These are phyloP conservation scores for Lactarius deliciosus DNA, from an alignment of 768 basidiomycete genomes.

Conservation along the genomic window DNA sequence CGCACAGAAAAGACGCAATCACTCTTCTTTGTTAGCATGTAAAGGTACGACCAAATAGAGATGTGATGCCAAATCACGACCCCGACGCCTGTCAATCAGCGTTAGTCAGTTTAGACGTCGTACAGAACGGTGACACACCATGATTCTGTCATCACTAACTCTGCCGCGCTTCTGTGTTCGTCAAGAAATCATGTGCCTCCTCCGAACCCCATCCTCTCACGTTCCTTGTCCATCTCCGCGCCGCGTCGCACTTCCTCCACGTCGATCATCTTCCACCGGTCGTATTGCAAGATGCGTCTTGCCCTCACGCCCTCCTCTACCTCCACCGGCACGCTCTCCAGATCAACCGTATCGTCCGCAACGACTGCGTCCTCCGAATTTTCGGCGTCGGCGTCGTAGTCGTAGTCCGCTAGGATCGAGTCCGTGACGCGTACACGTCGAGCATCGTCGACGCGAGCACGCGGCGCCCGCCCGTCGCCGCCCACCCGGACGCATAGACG, in stretches of 20 bases:
- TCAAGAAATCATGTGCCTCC: conserved; percentile 44
- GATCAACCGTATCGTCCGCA: conserved; percentile 36
- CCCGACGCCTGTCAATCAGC: no score
- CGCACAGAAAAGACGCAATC: not conserved
- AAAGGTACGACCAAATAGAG: not conserved
- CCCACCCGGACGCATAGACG: conserved; percentile 95
- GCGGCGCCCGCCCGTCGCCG: conserved; percentile 85
- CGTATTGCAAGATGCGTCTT: conserved; percentile 56
- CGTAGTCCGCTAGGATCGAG: conserved; percentile 61
- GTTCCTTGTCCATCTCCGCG: conserved; percentile 57
- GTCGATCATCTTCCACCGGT: conserved; percentile 75
- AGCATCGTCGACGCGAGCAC: conserved; percentile 94
- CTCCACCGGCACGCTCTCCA: conserved; percentile 50
- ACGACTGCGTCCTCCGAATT: conserved; percentile 29
- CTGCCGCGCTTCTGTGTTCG: not conserved
- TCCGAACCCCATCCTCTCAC: conserved; percentile 77
- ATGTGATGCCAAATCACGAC: not conserved
- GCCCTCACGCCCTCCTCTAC: conserved; percentile 44
- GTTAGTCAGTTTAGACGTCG: no score
- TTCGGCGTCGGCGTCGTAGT: conserved; percentile 14
- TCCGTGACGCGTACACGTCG: conserved; percentile 81
- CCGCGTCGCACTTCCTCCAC: conserved; percentile 69
- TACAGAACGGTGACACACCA: no score
- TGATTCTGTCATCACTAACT: not conserved
- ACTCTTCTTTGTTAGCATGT: not conserved